Conservation (phyloP, 208 protist species). For the Kentomonas sorsogonicus region DNA sequence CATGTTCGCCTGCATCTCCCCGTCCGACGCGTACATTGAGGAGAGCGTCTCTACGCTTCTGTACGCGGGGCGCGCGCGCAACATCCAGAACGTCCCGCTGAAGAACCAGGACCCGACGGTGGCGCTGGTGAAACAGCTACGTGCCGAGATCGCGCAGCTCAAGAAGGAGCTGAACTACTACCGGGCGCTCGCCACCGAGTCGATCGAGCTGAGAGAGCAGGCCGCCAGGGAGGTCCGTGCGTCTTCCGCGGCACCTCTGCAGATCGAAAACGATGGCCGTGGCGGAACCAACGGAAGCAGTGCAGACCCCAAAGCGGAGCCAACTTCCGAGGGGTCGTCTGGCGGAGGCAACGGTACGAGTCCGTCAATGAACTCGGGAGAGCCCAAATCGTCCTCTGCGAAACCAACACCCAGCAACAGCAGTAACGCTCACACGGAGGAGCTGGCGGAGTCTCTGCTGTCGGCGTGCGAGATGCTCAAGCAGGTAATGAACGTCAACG, state of each 20-base stretch:
- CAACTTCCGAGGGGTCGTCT: too few relatives aligned
- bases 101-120: slow-evolving; percentile 80
- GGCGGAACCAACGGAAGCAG: too few relatives aligned
- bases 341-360: too few relatives aligned
- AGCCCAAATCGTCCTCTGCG: too few relatives aligned
- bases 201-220: too few relatives aligned
- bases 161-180: slow-evolving; percentile 80
- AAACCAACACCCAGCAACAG: too few relatives aligned
- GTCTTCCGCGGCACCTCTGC: too few relatives aligned
- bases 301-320: too few relatives aligned
- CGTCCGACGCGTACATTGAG: slow-evolving; percentile 72
- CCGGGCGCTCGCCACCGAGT: slow-evolving; percentile 31
- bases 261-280: too few relatives aligned
- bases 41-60: slow-evolving; percentile 88
- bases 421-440: slow-evolving; percentile 9
- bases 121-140: slow-evolving; percentile 58
- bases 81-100: slow-evolving; percentile 82
- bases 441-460: slow-evolving; percentile 73
- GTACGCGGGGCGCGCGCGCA: slow-evolving; percentile 83
- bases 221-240: too few relatives aligned
- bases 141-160: slow-evolving; percentile 62
- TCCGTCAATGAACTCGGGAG: too few relatives aligned
- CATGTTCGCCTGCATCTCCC: slow-evolving; percentile 89
- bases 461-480: slow-evolving; percentile 71
- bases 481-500: slow-evolving; percentile 66